These are phyloP conservation scores for Syzygium aqueum DNA, from an alignment of 345 rosid genomes.

Conservation along the genomic window DNA sequence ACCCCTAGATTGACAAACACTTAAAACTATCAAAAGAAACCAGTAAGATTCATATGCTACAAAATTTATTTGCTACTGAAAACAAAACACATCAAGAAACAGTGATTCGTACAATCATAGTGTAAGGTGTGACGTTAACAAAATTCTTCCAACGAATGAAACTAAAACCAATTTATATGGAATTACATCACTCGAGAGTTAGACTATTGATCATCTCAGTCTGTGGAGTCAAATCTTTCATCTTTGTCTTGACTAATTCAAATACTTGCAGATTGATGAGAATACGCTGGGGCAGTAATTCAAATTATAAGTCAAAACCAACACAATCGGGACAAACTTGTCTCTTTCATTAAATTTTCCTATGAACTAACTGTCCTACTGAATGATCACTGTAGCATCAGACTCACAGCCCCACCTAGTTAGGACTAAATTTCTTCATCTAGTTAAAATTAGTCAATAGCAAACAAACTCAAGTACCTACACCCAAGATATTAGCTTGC, in stretches of 20 bases:
- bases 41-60: background rate
- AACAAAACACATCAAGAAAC: background rate
- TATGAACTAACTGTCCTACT: background rate
- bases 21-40: background rate
- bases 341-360: background rate
- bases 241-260: background rate
- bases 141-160: background rate
- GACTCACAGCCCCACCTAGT: background rate
- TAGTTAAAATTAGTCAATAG: background rate
- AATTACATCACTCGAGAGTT: background rate
- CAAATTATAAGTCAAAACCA: background rate
- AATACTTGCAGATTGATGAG: background rate
- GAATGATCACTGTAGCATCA: background rate
- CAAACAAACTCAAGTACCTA: background rate
- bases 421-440: background rate
- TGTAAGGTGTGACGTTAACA: background rate
- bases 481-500: background rate
- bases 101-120: background rate
- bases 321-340: background rate
- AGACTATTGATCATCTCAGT: background rate
- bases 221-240: background rate
- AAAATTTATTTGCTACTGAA: background rate
- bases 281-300: background rate
- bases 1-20: background rate
- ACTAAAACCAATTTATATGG: background rate